phyloP scores from a whole-genome alignment of 1,284 basidiomycete species.

The Moniliophthora roreri region DNA sequence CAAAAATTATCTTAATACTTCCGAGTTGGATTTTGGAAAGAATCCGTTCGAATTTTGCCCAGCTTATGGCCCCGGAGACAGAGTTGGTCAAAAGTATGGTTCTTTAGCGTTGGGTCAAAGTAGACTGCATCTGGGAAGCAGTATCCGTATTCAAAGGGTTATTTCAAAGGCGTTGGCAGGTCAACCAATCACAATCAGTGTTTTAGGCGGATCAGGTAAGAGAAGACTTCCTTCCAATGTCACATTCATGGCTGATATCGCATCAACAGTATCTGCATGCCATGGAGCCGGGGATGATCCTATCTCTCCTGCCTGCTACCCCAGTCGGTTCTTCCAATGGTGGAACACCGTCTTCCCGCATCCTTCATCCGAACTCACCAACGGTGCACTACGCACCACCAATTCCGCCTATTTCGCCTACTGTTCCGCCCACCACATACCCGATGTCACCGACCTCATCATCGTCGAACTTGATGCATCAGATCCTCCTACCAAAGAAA shows the following conservation, averaged over 20 bases:
- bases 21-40: slow-evolving; percentile 35
- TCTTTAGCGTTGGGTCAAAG: slow-evolving; percentile 75
- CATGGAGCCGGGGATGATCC: slow-evolving; percentile 94
- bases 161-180: slow-evolving; percentile 85
- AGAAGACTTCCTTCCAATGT: slow-evolving; percentile 22
- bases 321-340: slow-evolving; percentile 90
- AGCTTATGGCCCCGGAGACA: slow-evolving; percentile 79
- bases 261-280: slow-evolving; percentile 76
- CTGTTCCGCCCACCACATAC: slow-evolving; percentile 88
- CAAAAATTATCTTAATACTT: slow-evolving; percentile 67
- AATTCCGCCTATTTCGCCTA: slow-evolving; percentile 92
- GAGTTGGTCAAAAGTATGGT: slow-evolving; percentile 77
- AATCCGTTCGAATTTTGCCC: slow-evolving; percentile 92
- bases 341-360: slow-evolving; percentile 95
- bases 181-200: slow-evolving; percentile 85
- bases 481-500: slow-evolving; percentile 58
- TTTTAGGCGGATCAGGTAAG: slow-evolving; percentile 87
- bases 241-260: neutral
- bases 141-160: slow-evolving; percentile 82
- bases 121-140: slow-evolving; percentile 77
- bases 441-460: slow-evolving; percentile 89
- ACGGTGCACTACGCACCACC: slow-evolving; percentile 88
- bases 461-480: slow-evolving; percentile 92
- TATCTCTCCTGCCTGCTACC: slow-evolving; percentile 83
- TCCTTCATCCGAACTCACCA: slow-evolving; percentile 91